Evolutionary conservation across 345 rosid genomes (phyloP).

Genomic region (Rhizophora apiculata): DNA sequence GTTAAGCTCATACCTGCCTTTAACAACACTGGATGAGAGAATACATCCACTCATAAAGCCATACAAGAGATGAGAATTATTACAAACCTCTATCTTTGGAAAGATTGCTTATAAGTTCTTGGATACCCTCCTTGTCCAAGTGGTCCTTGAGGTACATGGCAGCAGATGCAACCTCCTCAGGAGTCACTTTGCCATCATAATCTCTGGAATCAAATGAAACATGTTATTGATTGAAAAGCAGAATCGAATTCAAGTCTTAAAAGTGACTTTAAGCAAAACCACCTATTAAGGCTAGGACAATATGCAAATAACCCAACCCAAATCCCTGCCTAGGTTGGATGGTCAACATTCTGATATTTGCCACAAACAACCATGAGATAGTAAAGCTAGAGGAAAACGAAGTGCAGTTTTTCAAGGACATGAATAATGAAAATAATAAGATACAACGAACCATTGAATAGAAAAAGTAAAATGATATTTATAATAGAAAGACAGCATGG

Average conservation of each 20-base stretch:
- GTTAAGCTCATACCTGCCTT: no score
- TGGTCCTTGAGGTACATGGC: conserved; percentile 81
- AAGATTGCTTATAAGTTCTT: conserved; percentile 80
- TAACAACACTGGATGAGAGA: no score
- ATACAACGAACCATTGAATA: no score
- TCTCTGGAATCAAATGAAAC: conserved; percentile 51
- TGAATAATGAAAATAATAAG: no score
- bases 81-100: conserved; percentile 80
- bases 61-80: not conserved
- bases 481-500: no score
- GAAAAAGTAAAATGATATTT: no score
- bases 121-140: conserved; percentile 82
- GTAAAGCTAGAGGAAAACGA: no score
- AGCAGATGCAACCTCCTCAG: conserved; percentile 92
- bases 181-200: conserved; percentile 87
- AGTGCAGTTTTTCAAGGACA: no score
- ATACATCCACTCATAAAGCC: not conserved
- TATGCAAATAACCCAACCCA: not conserved
- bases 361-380: no score
- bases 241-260: not conserved
- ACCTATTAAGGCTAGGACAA: not conserved
- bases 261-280: not conserved
- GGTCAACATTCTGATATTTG: no score
- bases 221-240: conserved; percentile 2
- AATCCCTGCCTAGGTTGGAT: no score